A percentile compares a stretch with the other conserved stretches of the same genome.
phyloP scores from a whole-genome alignment of 331 rosid genomes.

The Spiraea crenata region DNA sequence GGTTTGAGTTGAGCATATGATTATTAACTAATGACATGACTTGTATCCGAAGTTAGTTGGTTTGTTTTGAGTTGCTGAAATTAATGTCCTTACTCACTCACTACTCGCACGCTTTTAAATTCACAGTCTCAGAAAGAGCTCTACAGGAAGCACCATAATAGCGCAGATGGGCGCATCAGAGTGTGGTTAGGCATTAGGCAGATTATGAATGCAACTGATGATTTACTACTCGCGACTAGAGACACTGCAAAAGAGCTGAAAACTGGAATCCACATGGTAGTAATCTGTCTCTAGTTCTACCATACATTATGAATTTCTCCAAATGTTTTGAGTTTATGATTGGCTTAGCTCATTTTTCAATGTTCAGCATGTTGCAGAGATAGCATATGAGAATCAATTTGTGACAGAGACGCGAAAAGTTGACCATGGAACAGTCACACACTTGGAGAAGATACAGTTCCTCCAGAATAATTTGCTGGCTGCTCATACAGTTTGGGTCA shows the following conservation, averaged over 20 bases:
- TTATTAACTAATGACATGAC: background rate
- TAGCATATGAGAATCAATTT: conserved; percentile 73
- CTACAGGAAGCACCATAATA: conserved; percentile 63
- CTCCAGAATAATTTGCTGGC: conserved; percentile 70
- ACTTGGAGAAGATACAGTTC: conserved; percentile 62
- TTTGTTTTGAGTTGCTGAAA: background rate
- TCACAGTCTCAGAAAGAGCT: conserved; percentile 52
- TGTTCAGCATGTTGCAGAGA: conserved; percentile 86
- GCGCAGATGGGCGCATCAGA: conserved; percentile 76
- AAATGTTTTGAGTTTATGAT: background rate
- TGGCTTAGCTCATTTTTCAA: conserved; percentile 17
- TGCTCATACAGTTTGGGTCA: conserved; percentile 83
- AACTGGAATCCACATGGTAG: conserved; percentile 89
- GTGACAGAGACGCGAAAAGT: conserved; percentile 56
- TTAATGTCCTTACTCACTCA: background rate
- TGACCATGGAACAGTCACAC: conserved; percentile 80
- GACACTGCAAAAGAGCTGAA: conserved; percentile 59
- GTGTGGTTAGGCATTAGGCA: conserved; percentile 91
- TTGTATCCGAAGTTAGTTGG: background rate
- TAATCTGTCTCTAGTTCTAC: background rate
- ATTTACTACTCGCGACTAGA: conserved; percentile 62
- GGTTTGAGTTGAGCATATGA: conserved; percentile 32
- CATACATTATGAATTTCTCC: background rate
- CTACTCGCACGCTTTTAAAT: background rate
- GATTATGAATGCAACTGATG: conserved; percentile 75